Evolutionary conservation across 2,329 filamentous ascomycete genomes (phyloP).

Genomic region (Sodiomyces alkalinus): DNA sequence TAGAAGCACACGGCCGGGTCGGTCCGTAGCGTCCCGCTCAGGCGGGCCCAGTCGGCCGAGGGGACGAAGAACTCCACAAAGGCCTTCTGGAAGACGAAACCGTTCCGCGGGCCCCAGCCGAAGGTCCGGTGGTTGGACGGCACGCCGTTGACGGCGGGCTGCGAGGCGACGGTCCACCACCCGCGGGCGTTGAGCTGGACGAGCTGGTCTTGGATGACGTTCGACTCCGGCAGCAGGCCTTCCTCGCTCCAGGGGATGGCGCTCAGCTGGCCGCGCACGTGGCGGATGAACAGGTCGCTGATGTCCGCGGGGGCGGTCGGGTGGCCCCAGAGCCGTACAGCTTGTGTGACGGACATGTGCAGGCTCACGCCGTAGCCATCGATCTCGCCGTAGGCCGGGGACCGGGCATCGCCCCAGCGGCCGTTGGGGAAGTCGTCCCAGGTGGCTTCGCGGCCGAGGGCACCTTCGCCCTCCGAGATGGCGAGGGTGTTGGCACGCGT

Average conservation of each 20-base stretch:
- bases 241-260: slow-evolving; percentile 94
- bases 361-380: slow-evolving; percentile 96
- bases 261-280: slow-evolving; percentile 63
- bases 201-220: slow-evolving; percentile 62
- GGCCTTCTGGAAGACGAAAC: slow-evolving; percentile 95
- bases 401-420: slow-evolving; percentile 84
- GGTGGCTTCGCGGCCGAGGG: slow-evolving; percentile 81
- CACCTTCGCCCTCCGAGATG: slow-evolving; percentile 86
- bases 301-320: slow-evolving; percentile 60
- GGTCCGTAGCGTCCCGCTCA: slow-evolving; percentile 50
- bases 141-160: slow-evolving; percentile 82
- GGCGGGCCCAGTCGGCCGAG: slow-evolving; percentile 49
- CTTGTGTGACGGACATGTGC: slow-evolving; percentile 76
- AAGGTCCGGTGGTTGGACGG: slow-evolving; percentile 64
- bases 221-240: slow-evolving; percentile 69
- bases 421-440: slow-evolving; percentile 99
- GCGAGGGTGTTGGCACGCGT: slow-evolving; percentile 73
- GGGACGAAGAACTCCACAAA: slow-evolving; percentile 96
- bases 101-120: slow-evolving; percentile 84
- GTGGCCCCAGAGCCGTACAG: slow-evolving; percentile 71
- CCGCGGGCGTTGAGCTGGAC: slow-evolving; percentile 62
- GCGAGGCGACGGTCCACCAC: slow-evolving; percentile 94
- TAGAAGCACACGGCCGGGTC: slow-evolving; percentile 79
- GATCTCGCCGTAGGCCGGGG: slow-evolving; percentile 88
- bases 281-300: slow-evolving; percentile 62